A percentile compares a stretch with the other conserved stretches of the same genome.
Conservation (phyloP, 306 rosid species). For the Comarum palustre region DNA sequence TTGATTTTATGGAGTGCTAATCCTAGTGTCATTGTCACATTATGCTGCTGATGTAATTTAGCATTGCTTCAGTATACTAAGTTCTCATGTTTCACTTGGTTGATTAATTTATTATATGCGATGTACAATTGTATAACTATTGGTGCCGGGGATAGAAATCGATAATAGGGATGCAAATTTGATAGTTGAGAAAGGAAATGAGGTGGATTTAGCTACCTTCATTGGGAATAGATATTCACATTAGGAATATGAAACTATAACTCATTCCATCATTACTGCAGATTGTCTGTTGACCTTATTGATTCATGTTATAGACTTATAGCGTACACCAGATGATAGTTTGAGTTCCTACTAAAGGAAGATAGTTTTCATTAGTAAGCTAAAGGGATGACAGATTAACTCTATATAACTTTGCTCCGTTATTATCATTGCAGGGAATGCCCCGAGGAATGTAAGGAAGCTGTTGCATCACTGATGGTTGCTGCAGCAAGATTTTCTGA, state of each 20-base stretch:
- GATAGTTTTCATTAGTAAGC: slow-evolving; percentile 4
- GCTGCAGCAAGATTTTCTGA: slow-evolving; percentile 95
- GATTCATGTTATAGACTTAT: neutral
- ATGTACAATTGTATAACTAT: neutral
- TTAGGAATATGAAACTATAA: neutral
- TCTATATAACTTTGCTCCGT: slow-evolving; percentile 12
- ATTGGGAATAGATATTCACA: neutral
- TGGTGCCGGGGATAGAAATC: neutral
- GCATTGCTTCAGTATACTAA: neutral
- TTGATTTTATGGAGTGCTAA: neutral
- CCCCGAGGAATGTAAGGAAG: slow-evolving; percentile 84
- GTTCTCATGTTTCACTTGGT: neutral
- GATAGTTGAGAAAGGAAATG: neutral
- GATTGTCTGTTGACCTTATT: neutral
- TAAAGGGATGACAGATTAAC: neutral
- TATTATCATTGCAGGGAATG: slow-evolving; percentile 62
- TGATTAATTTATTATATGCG: neutral
- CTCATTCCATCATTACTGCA: neutral
- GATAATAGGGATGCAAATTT: neutral
- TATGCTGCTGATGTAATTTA: neutral
- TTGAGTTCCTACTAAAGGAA: neutral
- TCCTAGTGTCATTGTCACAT: neutral
- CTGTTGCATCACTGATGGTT: slow-evolving; percentile 72
- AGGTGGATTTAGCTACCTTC: neutral
- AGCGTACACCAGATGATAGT: neutral